These are phyloP conservation scores for Myriosclerotinia duriaeana DNA, from an alignment of 2,329 filamentous ascomycete species.

Conservation along the genomic window DNA sequence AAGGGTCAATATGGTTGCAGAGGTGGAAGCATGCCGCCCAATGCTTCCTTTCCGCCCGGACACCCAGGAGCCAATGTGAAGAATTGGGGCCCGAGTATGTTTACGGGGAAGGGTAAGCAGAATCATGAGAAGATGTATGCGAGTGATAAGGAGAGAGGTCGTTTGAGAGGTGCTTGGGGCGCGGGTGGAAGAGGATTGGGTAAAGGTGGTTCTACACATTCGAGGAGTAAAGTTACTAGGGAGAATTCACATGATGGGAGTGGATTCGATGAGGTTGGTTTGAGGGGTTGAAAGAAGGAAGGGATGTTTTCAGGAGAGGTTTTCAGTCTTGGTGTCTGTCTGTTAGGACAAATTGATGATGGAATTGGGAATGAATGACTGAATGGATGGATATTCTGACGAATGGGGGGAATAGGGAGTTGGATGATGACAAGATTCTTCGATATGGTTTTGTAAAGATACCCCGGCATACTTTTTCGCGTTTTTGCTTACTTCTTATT, in stretches of 20 bases:
- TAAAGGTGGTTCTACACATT: neutral
- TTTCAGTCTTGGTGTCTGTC: neutral
- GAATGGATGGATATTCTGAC: too few species aligned
- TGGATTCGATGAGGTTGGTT: neutral
- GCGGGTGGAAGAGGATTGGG: neutral
- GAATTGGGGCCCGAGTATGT: neutral
- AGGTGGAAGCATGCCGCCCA: neutral
- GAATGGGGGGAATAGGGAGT: neutral
- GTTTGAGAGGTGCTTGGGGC: neutral
- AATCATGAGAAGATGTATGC: neutral
- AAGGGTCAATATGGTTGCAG: slow-evolving; percentile 4
- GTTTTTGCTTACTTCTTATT: neutral
- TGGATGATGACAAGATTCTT: neutral
- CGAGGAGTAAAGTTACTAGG: neutral
- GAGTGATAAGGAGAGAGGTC: neutral
- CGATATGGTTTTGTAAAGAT: neutral
- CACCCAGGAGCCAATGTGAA: neutral
- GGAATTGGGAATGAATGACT: neutral
- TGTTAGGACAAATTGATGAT: neutral
- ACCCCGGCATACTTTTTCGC: neutral
- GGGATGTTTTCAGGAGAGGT: too few species aligned
- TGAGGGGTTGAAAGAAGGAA: neutral
- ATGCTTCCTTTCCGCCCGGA: neutral
- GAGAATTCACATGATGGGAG: neutral
- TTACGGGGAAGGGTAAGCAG: neutral